Percentiles rank a stretch among this genome's conserved stretches.
Evolutionary conservation across 2,329 filamentous ascomycete genomes (phyloP).

Genomic region (Tolypocladium nubicola): DNA sequence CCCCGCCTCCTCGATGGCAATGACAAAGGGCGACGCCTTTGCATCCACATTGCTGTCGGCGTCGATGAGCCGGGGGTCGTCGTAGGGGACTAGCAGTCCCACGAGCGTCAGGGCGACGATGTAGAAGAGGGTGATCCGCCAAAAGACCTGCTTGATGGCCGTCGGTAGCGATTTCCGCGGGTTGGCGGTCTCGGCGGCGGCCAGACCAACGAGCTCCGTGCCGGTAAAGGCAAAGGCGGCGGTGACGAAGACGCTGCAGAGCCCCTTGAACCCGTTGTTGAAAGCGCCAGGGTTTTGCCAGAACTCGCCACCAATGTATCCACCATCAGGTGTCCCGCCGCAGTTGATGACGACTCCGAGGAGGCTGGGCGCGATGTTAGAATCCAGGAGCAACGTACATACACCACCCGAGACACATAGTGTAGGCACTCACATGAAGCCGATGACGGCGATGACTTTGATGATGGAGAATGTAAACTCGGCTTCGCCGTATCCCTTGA

Average conservation of each 20-base stretch:
- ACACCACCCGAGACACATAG: background rate
- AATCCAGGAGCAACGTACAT: background rate
- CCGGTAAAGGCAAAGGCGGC: constrained; percentile 69
- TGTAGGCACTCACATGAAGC: constrained; percentile 59
- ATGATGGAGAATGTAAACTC: constrained; percentile 81
- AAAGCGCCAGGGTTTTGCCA: constrained; percentile 79
- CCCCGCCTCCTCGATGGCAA: constrained; percentile 76
- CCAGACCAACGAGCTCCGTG: constrained; percentile 66
- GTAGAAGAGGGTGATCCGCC: constrained; percentile 88
- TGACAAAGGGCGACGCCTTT: constrained; percentile 82
- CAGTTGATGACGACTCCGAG: constrained; percentile 79
- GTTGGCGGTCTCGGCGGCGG: constrained; percentile 69
- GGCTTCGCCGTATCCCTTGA: constrained; percentile 81
- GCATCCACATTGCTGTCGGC: constrained; percentile 49
- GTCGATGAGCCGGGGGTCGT: constrained; percentile 51
- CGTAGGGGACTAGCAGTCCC: constrained; percentile 70
- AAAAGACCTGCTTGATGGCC: constrained; percentile 89
- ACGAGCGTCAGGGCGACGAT: constrained; percentile 72
- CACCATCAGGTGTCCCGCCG: constrained; percentile 61
- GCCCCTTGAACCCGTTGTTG: constrained; percentile 73
- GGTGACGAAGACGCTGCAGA: constrained; percentile 68
- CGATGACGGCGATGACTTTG: constrained; percentile 78
- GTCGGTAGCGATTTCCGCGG: constrained; percentile 73
- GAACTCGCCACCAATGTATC: constrained; percentile 70
- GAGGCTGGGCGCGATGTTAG: constrained; percentile 38